These are phyloP conservation scores for Heliocybe sulcata DNA, from an alignment of 1,284 basidiomycete species.

Conservation along the genomic window DNA sequence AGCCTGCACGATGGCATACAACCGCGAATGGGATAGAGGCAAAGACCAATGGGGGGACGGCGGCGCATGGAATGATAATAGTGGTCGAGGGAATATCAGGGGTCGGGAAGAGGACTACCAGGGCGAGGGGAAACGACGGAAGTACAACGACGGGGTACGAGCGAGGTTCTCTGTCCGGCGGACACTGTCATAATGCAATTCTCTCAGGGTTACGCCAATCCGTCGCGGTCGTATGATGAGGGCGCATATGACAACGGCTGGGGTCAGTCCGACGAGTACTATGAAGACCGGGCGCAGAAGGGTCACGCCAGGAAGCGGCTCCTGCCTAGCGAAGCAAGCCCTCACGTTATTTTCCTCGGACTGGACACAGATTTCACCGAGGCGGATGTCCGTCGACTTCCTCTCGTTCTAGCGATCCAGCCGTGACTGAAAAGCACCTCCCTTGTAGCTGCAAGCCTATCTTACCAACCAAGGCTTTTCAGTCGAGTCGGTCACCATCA, in stretches of 20 bases:
- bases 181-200: conserved; percentile 2
- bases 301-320: conserved; percentile 61
- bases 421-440: conserved; percentile 26
- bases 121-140: conserved; percentile 67
- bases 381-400: conserved; percentile 66
- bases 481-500: conserved; percentile 84
- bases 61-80: conserved; percentile 32
- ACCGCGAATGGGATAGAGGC: conserved; percentile 77
- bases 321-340: conserved; percentile 72
- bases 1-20: conserved; percentile 51
- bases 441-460: conserved; percentile 65
- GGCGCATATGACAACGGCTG: conserved; percentile 26
- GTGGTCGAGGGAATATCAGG: conserved; percentile 33
- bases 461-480: conserved; percentile 66
- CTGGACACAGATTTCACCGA: conserved; percentile 86
- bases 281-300: conserved; percentile 1
- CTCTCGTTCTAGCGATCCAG: conserved; percentile 24
- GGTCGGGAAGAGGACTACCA: conserved; percentile 62
- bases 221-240: conserved; percentile 34
- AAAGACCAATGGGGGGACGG: conserved; percentile 44
- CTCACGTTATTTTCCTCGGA: conserved; percentile 88
- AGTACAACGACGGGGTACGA: conserved; percentile 67
- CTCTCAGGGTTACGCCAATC: conserved; percentile 38
- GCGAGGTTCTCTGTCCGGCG: neutral
- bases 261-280: conserved; percentile 22